Evolutionary conservation across 345 rosid genomes (phyloP), one percentile per base, ranked within the genome.

Genomic region (Eucalyptus pumila): DNA sequence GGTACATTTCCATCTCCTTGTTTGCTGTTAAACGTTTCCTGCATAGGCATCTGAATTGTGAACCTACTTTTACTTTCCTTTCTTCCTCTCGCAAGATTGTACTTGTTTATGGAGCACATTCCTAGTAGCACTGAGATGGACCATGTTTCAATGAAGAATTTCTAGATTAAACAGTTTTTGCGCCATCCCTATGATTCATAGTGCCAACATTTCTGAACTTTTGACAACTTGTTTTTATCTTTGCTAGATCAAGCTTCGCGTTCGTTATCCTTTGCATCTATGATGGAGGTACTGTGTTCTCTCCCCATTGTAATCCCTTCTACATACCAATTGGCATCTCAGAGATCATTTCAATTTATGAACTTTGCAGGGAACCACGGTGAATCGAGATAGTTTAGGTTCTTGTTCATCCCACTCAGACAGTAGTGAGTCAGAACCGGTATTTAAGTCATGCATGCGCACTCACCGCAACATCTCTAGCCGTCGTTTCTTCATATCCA

Each of bases 351-450:
- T 37, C 14, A 19, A 76, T 76, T 37, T 76, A 76, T 76, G 47
- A 76, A 76, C 83, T 76, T 76, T 21, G 69, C 91, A 94, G 94
- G 94, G 93, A 80, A 90, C 87, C 62, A 92, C 92, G 16, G 92
- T 89, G 92, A 93, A 92, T 89, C 89, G 89, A 7, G 94, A 94
- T 47, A 89, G 89, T 87, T 90, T 91, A 86, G 90, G 86, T 91
- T 93, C 94, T 27, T 87, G 89, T 87, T 92, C 95, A 65, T 93
- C 94, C 26, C 50, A n/a, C 90, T 94, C 96, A 42, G 95, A 92
- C 89, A 88, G 93, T 83, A 94, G 93, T n/a, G 96, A 93, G 40
- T 89, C 92, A 16, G 96, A 94, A 87, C 88, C 90, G 65, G 88
- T 87, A 86, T 86, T 90, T 90, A 93, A 90, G 87, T 86, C 93